phyloP scores from a whole-genome alignment of 305 asterid species.

The Rubia balearica region DNA sequence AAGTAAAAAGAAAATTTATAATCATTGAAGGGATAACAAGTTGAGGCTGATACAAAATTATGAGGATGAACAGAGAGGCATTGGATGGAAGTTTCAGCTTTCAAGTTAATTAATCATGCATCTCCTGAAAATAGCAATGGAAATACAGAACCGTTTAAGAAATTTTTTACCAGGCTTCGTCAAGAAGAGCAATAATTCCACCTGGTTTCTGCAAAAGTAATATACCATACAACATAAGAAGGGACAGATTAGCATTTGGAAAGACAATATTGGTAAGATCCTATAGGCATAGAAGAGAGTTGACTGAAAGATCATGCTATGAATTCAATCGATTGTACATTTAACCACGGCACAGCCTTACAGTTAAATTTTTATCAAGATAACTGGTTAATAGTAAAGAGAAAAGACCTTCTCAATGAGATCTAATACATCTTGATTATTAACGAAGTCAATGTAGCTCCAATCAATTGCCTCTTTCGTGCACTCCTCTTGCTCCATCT shows the following conservation, averaged over 20 bases:
- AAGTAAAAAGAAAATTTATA: conserved; percentile 13
- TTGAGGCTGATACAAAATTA: neutral
- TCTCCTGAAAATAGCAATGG: conserved; percentile 3
- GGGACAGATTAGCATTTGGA: neutral
- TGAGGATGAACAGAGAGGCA: neutral
- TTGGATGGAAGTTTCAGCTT: neutral
- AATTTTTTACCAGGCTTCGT: conserved; percentile 81
- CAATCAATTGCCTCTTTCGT: conserved; percentile 86
- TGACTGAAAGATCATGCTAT: neutral
- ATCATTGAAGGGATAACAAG: conserved; percentile 11
- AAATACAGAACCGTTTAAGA: conserved; percentile 21
- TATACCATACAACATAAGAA: conserved; percentile 15
- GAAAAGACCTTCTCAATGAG: conserved; percentile 84
- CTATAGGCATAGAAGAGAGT: neutral
- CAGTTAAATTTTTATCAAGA: neutral
- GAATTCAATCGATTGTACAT: neutral
- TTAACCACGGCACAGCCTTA: neutral
- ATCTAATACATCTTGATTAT: conserved; percentile 94
- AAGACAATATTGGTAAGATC: neutral
- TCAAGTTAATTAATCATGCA: neutral
- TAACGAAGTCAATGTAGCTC: conserved; percentile 99
- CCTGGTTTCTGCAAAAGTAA: conserved; percentile 88
- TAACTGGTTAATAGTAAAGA: conserved; percentile 12
- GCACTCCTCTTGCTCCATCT: conserved; percentile 99
- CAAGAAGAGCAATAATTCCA: conserved; percentile 87